These are phyloP conservation scores for Candida sanyaensis DNA, from an alignment of 1,139 yeast species.

Conservation along the genomic window DNA sequence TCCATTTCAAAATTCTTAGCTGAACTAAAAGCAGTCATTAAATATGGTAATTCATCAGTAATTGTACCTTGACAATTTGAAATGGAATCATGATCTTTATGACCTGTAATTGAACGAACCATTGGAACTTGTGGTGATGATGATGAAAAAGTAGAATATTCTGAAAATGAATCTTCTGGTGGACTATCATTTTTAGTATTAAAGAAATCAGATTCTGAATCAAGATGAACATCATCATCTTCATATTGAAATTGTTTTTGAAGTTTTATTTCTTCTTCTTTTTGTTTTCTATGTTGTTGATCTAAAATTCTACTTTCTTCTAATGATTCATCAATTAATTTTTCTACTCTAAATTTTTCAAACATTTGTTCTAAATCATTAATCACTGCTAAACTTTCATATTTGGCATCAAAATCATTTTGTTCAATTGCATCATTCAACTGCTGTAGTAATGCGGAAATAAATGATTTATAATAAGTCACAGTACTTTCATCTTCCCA, in stretches of 20 bases:
- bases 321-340: conserved; percentile 22
- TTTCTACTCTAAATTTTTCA: conserved; percentile 47
- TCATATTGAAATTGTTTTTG: conserved; percentile 6
- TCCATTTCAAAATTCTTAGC: conserved; percentile 55
- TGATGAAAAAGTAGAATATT: conserved; percentile 28
- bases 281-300: conserved; percentile 4
- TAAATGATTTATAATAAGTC: conserved; percentile 51
- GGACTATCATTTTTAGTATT: conserved; percentile 14
- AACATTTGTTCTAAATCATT: conserved; percentile 66
- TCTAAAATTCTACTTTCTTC: conserved; percentile 10
- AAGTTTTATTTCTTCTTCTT: conserved; percentile 5
- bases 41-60: conserved; percentile 55
- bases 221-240: conserved; percentile 5
- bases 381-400: conserved; percentile 61
- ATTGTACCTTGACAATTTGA: conserved; percentile 44
- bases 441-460: conserved; percentile 51
- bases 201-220: conserved; percentile 16
- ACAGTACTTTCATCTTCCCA: conserved; percentile 35
- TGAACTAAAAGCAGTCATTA: conserved; percentile 59
- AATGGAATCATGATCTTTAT: conserved; percentile 12
- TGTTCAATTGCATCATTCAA: conserved; percentile 50
- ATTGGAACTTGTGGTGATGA: conserved; percentile 34
- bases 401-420: conserved; percentile 51
- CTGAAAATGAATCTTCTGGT: conserved; percentile 28
- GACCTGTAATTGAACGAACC: conserved; percentile 45